Evolutionary conservation across 2,329 filamentous ascomycete species (phyloP), one percentile per base, ranked within the genome.

Genomic region (Aurifilum marmelostoma): DNA sequence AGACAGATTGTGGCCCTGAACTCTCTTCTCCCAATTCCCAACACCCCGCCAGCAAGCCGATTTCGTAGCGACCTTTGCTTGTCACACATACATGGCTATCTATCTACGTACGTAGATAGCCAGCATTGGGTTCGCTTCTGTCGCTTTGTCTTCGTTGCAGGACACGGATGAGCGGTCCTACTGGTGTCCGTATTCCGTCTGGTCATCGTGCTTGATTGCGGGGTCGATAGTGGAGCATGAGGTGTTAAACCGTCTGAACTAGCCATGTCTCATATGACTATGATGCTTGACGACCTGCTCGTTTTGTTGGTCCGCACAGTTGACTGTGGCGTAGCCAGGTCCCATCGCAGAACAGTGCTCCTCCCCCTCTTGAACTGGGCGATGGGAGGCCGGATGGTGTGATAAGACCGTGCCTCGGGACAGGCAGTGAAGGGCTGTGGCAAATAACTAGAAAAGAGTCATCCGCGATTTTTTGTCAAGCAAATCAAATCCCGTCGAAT

Each of bases 401-500:
- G 47, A 43, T 43, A 29, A 56, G 60, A 41, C 27, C 54, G 47
- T 65, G 62, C 64, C 56, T 61, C 24, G 21, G 62, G 18, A n/a
- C 61, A 69, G 54, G 47, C 61, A 47, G 29, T 34, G 59, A 21
- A 41, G 39, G n/a, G 56, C 41, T 65, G 54, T 61, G 65, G 67
- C 63, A 67, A 66, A 34, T 43, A 58, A 69, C 56, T 65, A 67
- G 6, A 11, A 65, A 61, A 67, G 47, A 27, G 56, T 54, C 56
- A 68, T 62, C 62, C 67, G 67, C 67, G 41, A 59, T 63, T 27
- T 37, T n/a, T 50, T 34, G 21, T 78, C 76, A 76, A 69, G 77
- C 76, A 70, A 76, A 79, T 71, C 78, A 78, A 74, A 71, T 71
- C n/a, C 69, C 69, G 76, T 86, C 84, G 73, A 85, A 86, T 70